Conservation (phyloP, 176 grass and related monocot genomes). For the Carex pumila region DNA sequence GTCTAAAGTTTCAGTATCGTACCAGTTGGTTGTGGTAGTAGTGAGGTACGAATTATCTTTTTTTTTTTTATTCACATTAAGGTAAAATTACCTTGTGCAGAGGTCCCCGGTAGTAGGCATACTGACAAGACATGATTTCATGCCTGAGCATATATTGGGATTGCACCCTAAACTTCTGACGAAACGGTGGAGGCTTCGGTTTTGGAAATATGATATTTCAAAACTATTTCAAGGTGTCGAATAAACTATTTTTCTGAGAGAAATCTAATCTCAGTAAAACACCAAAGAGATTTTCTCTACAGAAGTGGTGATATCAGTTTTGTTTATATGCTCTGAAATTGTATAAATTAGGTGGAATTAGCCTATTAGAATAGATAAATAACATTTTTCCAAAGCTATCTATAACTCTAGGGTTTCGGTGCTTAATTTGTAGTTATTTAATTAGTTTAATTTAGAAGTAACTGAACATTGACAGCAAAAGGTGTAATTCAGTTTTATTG, state of each 20-base stretch:
- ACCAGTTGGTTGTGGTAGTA: not conserved
- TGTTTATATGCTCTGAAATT: not conserved
- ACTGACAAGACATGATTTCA: conserved; percentile 82
- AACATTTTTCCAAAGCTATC: not conserved
- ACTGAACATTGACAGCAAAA: not conserved
- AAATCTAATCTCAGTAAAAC: not conserved
- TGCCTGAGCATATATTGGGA: conserved; percentile 74
- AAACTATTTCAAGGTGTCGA: conserved; percentile 27
- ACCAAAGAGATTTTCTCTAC: not conserved
- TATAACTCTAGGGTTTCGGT: not conserved
- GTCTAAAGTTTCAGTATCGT: not conserved
- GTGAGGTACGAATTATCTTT: not conserved
- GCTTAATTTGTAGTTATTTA: not conserved
- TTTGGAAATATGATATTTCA: conserved; percentile 42
- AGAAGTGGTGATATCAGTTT: not conserved
- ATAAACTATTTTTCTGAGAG: not conserved
- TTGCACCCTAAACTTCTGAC: conserved; percentile 72
- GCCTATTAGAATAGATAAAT: not conserved
- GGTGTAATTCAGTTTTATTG: not conserved
- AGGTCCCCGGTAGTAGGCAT: conserved; percentile 73
- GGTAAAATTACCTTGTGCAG: conserved; percentile 19
- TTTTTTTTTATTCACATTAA: not conserved
- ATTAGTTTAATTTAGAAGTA: not conserved
- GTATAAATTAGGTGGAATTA: not conserved
- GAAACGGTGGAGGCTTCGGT: conserved; percentile 59